Base-by-base conservation (phyloP, 169 alveolate species). In the Cryptosporidium parvum region DNA sequence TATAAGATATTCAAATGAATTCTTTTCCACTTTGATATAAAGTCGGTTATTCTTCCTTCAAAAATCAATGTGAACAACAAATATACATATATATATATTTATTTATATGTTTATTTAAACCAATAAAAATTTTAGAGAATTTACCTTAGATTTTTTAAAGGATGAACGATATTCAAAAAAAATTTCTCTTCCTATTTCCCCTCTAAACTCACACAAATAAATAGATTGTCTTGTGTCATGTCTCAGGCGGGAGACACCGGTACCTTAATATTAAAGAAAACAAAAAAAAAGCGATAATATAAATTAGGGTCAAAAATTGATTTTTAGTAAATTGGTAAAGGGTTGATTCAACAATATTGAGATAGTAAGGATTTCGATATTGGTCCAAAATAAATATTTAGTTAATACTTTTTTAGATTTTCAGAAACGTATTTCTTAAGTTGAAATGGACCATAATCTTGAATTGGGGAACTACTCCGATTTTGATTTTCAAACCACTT, bases 131-230 rank as follows among this genome's bases (percentile, higher is more conserved):
- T 4, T 3, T 8, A 21, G 12, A 56, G 26, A 56, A 56, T 23
- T n/a, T 56, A 37, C 29, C 8, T 26, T 26, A 0, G 8, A 23
- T 21, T 56, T 9, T 56, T 26, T 16, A 56, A 7, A 21, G 35
- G 18, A 65, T 33, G 16, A 59, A 37, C 44, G 48, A 42, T 42
- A 33, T 65, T 65, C 14, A 31, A 35, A n/a, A 31, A 31, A 31
- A 21, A 21, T 35, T 65, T 29, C 26, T 65, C 72, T n/a, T 31
- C 53, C 48, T 1, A 65, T n/a, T 39, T 42, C 65, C 62, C 58
- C 62, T 21, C 62, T 39, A 16, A 69, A 35, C 45, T 72, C 86
- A 73, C 86, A 73, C 86, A 73, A 73, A 73, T 73, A 73, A 73
- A 73, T 73, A 73, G 86, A 73, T 73, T 73, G 70, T 33, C 53